These are phyloP conservation scores for Immersiporthe knoxdaviesiana DNA, from an alignment of 2,329 filamentous ascomycete genomes.

Conservation along the genomic window DNA sequence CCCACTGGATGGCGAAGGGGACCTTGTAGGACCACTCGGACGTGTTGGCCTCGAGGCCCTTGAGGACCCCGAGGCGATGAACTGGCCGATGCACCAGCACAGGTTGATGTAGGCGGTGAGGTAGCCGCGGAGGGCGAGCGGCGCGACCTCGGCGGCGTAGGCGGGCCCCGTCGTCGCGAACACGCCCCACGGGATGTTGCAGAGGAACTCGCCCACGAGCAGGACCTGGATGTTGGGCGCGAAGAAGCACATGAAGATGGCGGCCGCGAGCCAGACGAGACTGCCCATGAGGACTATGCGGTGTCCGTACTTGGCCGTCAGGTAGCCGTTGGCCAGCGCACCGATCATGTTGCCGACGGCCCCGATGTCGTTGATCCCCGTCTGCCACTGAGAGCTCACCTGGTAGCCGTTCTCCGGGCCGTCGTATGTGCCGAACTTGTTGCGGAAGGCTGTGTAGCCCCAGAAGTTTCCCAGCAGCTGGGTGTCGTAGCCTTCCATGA, in stretches of 20 bases:
- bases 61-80: constrained; percentile 34
- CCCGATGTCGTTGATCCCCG: constrained; percentile 46
- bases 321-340: constrained; percentile 46
- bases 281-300: constrained; percentile 47
- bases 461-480: constrained; percentile 52
- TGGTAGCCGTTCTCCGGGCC: constrained; percentile 45
- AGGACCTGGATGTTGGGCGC: constrained; percentile 48
- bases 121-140: constrained; percentile 35
- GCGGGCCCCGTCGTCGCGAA: constrained; percentile 49
- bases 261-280: constrained; percentile 45
- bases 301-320: constrained; percentile 48
- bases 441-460: constrained; percentile 45
- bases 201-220: constrained; percentile 51
- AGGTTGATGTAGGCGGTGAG: constrained; percentile 37
- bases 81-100: constrained; percentile 35
- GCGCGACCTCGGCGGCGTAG: constrained; percentile 37
- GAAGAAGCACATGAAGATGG: constrained; percentile 55
- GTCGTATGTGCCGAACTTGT: constrained; percentile 45
- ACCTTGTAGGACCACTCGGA: constrained; percentile 36
- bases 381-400: constrained; percentile 56
- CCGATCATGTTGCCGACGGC: constrained; percentile 44
- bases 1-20: constrained; percentile 34
- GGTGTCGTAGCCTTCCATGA: constrained; percentile 57
- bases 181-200: constrained; percentile 50
- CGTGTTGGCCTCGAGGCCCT: constrained; percentile 29